Evolutionary conservation across 805 yeast genomes (phyloP).

Genomic region (Spathaspora sp.): DNA sequence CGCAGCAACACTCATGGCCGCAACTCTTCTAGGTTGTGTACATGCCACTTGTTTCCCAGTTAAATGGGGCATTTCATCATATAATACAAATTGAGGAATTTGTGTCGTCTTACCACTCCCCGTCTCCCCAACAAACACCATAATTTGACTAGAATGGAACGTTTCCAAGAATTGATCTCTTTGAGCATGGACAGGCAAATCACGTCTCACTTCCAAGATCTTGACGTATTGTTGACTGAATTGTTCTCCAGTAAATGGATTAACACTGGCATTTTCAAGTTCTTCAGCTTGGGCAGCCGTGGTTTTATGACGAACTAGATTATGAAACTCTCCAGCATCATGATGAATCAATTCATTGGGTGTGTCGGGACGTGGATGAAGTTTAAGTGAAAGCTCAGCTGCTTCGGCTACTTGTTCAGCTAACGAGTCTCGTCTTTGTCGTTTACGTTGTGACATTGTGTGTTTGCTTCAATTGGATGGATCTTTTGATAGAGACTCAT

Average conservation of each 20-base stretch:
- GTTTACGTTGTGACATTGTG: conserved; percentile 21
- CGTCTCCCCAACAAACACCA: conserved; percentile 98
- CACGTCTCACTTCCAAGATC: conserved; percentile 75
- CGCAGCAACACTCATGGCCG: conserved; percentile 97
- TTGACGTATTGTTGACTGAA: conserved; percentile 69
- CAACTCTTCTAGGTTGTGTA: conserved; percentile 97
- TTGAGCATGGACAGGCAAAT: conserved; percentile 91
- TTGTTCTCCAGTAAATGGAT: conserved; percentile 75
- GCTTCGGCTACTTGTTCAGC: conserved; percentile 67
- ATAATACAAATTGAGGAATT: conserved; percentile 92
- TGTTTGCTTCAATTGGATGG: not conserved
- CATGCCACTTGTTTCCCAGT: conserved; percentile 85
- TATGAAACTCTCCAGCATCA: conserved; percentile 63
- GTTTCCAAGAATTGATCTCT: conserved; percentile 81
- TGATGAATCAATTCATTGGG: conserved; percentile 45
- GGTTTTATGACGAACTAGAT: conserved; percentile 56
- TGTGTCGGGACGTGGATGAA: conserved; percentile 44
- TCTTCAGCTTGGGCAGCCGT: conserved; percentile 58
- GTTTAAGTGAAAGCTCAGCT: conserved; percentile 52
- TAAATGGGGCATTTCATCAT: conserved; percentile 89
- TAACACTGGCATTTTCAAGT: conserved; percentile 55
- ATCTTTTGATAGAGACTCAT: not conserved
- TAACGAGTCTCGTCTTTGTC: conserved; percentile 47
- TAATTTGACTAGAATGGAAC: conserved; percentile 84
- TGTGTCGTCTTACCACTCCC: conserved; percentile 99